phyloP scores from a whole-genome alignment of 495 filamentous ascomycete species.

The Tuber microsphaerosporum region DNA sequence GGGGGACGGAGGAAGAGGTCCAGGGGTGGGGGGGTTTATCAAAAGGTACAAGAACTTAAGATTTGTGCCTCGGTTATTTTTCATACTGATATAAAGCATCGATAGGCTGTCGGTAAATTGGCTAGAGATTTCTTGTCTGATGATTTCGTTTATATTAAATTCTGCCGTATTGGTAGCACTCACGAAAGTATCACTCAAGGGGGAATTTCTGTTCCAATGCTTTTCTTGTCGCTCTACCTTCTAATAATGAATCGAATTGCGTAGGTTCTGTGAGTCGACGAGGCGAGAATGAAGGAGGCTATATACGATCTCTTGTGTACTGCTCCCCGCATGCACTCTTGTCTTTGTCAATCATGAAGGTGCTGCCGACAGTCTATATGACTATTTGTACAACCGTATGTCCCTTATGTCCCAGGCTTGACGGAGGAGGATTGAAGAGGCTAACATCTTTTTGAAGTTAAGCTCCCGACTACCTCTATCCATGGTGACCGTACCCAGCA shows the following conservation, averaged over 20 bases:
- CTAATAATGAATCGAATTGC: neutral
- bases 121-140: no score
- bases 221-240: neutral
- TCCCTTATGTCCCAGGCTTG: neutral
- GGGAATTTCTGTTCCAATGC: constrained; percentile 37
- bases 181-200: constrained; percentile 72
- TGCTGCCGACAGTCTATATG: constrained; percentile 71
- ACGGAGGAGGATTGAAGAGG: neutral
- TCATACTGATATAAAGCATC: neutral
- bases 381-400: constrained; percentile 67
- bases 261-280: constrained; percentile 57
- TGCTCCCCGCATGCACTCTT: constrained; percentile 66
- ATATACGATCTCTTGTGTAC: constrained; percentile 66
- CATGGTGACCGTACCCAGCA: constrained; percentile 79
- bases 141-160: no score
- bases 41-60: constrained; percentile 16
- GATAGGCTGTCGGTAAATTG: constrained; percentile 56
- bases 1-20: no score
- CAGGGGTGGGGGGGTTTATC: neutral
- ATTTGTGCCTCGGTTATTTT: neutral
- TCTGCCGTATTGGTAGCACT: constrained; percentile 75
- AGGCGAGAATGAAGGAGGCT: constrained; percentile 57
- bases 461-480: constrained; percentile 75
- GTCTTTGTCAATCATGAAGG: constrained; percentile 81
- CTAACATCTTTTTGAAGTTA: constrained; percentile 33